Evolutionary conservation across 129 eudicot species (phyloP).

Genomic region (Helianthus tuberosus): DNA sequence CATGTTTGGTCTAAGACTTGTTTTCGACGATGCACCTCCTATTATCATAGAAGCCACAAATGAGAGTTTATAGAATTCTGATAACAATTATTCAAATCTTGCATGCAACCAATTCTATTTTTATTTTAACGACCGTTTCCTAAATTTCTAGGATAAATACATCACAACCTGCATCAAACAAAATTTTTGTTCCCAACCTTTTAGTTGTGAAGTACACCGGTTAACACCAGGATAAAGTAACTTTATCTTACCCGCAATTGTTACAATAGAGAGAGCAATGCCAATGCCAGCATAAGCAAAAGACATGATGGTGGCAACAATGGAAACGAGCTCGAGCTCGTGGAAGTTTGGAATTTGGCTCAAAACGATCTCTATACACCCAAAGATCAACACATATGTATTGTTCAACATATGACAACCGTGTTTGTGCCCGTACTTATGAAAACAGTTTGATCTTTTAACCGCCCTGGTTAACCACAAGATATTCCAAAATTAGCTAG

Average conservation of each 20-base stretch:
- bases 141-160: too few relatives aligned
- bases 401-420: slow-evolving; percentile 44
- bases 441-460: slow-evolving; percentile 71
- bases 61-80: background rate
- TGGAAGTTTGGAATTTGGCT: slow-evolving; percentile 83
- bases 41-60: background rate
- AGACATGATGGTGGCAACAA: slow-evolving; percentile 80
- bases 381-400: slow-evolving; percentile 58
- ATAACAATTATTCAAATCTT: background rate
- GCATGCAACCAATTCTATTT: background rate
- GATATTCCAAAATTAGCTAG: slow-evolving; percentile 6
- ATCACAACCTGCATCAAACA: too few relatives aligned
- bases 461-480: slow-evolving; percentile 50
- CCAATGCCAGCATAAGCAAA: slow-evolving; percentile 76
- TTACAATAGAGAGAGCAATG: slow-evolving; percentile 74
- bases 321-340: slow-evolving; percentile 70
- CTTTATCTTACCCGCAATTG: slow-evolving; percentile 34
- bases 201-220: too few relatives aligned
- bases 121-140: too few relatives aligned
- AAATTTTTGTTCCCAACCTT: too few relatives aligned
- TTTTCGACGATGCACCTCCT: slow-evolving; percentile 46
- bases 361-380: slow-evolving; percentile 49
- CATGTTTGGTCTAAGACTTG: slow-evolving; percentile 55
- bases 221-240: background rate
- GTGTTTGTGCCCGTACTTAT: slow-evolving; percentile 46